Percentiles rank a stretch among this genome's conserved stretches.
These are phyloP conservation scores for Penicillium corylophilum DNA, from an alignment of 2,329 filamentous ascomycete genomes.

Conservation along the genomic window DNA sequence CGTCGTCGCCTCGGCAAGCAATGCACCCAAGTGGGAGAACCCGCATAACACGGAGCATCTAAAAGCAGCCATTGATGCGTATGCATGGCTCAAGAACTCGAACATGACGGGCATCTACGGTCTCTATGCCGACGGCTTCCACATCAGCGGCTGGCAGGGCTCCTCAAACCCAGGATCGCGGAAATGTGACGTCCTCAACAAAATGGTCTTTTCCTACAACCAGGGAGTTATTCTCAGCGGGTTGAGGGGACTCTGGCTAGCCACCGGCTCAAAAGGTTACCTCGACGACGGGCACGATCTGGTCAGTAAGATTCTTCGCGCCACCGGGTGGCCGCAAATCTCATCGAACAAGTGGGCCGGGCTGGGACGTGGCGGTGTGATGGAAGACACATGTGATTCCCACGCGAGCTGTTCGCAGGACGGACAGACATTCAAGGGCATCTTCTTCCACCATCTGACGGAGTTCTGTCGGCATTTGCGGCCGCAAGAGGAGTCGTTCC, in stretches of 20 bases:
- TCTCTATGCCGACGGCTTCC: conserved; percentile 83
- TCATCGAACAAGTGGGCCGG: conserved; percentile 62
- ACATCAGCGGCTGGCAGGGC: conserved; percentile 66
- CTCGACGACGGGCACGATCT: conserved; percentile 77
- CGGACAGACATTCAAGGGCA: conserved; percentile 87
- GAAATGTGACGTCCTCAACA: conserved; percentile 75
- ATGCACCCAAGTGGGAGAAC: conserved; percentile 31
- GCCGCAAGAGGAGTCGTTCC: conserved; percentile 47
- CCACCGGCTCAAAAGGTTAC: conserved; percentile 69
- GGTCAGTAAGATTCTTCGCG: conserved; percentile 68
- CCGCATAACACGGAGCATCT: conserved; percentile 65
- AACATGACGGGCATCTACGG: conserved; percentile 78
- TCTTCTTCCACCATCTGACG: conserved; percentile 86
- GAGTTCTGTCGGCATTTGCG: conserved; percentile 71
- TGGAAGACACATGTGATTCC: conserved; percentile 83
- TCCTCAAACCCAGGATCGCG: conserved; percentile 63
- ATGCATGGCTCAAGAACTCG: conserved; percentile 74
- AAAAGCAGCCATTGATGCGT: conserved; percentile 71
- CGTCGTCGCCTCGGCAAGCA: conserved; percentile 28
- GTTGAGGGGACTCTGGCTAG: conserved; percentile 74
- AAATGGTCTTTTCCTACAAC: conserved; percentile 95
- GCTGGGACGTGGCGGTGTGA: conserved; percentile 72
- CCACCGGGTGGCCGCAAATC: conserved; percentile 68
- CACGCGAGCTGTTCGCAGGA: conserved; percentile 75
- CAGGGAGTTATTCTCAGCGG: conserved; percentile 87